Percentiles rank a stretch among this genome's conserved stretches.
phyloP scores from a whole-genome alignment of 2,329 filamentous ascomycete species.

The Metarhizium sp. region DNA sequence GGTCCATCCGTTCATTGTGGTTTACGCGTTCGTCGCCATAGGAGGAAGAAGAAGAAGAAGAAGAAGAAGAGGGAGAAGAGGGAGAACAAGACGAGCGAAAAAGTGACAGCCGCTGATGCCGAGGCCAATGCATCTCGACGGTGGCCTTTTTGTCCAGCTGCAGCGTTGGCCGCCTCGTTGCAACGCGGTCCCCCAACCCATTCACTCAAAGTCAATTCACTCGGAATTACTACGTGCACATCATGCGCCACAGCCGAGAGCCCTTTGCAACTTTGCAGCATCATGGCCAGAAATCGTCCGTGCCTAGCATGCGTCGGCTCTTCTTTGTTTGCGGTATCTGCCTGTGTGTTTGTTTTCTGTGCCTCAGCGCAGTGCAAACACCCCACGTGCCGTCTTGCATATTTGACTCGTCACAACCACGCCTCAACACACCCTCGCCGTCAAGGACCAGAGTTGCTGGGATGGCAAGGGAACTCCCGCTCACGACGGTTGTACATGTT shows the following conservation, averaged over 20 bases:
- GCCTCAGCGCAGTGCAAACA: background rate
- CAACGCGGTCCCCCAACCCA: background rate
- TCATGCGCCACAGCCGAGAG: background rate
- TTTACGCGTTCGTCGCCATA: background rate
- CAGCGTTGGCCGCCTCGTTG: background rate
- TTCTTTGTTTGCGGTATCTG: background rate
- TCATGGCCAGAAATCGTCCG: background rate
- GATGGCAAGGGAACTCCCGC: conserved; percentile 6
- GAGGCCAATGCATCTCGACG: background rate
- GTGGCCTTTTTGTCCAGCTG: background rate
- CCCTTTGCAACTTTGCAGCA: background rate
- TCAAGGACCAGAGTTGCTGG: background rate
- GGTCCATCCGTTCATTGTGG: background rate
- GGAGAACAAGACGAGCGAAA: background rate
- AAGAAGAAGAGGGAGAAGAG: background rate
- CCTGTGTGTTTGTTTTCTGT: background rate
- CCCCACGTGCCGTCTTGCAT: background rate
- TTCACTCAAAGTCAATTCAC: background rate
- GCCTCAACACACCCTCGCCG: background rate
- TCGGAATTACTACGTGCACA: background rate
- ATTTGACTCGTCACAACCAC: background rate
- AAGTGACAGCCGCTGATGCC: background rate
- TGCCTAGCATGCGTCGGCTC: background rate
- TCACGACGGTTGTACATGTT: background rate
- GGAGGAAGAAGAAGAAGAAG: background rate